These are phyloP conservation scores for Rhodotorula sp. DNA, from an alignment of 1,284 basidiomycete species.

Conservation along the genomic window DNA sequence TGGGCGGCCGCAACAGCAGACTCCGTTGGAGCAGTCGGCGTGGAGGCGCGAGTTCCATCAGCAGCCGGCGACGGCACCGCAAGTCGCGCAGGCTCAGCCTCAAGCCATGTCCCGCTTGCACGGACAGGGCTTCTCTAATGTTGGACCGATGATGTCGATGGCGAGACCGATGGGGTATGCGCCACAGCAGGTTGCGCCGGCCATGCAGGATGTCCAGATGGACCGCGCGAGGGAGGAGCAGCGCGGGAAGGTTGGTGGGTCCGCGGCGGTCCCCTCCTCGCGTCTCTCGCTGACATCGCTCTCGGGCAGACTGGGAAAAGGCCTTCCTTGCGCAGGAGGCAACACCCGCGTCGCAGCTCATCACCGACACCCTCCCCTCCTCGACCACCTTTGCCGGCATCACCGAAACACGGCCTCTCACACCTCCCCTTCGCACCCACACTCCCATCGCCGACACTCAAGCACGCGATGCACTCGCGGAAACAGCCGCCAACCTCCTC, in stretches of 20 bases:
- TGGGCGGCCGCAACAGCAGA: constrained; percentile 51
- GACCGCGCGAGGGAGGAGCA: not conserved
- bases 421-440: constrained; percentile 15
- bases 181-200: not conserved
- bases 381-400: not conserved
- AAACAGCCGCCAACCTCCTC: constrained; percentile 49
- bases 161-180: not conserved
- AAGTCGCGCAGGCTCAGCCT: not conserved
- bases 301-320: constrained; percentile 30
- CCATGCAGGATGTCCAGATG: not conserved
- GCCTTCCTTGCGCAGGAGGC: constrained; percentile 35
- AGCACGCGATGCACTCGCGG: constrained; percentile 47
- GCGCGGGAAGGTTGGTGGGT: constrained; percentile 4
- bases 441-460: constrained; percentile 13
- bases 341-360: not conserved
- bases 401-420: constrained; percentile 21
- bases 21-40: not conserved
- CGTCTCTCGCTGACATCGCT: too few relatives aligned
- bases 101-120: constrained; percentile 15
- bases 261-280: too few relatives aligned
- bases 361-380: not conserved
- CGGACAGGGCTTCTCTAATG: constrained; percentile 9
- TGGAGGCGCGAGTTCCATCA: constrained; percentile 11
- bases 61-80: not conserved
- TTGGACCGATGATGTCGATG: constrained; percentile 1